Percentiles rank a stretch among this genome's conserved stretches.
These are phyloP conservation scores for Triticum dicoccoides DNA, from an alignment of 176 grass and related monocot genomes.

Conservation along the genomic window DNA sequence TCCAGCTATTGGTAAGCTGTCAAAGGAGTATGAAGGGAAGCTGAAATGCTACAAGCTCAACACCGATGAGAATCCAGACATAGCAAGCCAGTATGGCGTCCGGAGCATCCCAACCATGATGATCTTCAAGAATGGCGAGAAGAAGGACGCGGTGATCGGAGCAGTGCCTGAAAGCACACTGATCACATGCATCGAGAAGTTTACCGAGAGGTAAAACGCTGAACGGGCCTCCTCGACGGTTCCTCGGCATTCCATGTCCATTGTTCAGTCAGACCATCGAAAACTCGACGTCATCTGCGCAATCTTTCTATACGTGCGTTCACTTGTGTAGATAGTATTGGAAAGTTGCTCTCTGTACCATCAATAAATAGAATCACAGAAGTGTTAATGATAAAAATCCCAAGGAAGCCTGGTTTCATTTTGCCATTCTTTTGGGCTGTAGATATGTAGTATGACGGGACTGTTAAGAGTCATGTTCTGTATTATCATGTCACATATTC, in stretches of 20 bases:
- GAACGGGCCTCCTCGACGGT: background rate
- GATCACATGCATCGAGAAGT: conserved; percentile 59
- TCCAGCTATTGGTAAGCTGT: conserved; percentile 68
- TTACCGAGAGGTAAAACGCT: conserved; percentile 33
- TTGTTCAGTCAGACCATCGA: background rate
- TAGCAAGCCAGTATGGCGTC: conserved; percentile 64
- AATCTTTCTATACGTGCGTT: background rate
- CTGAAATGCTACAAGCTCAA: conserved; percentile 83
- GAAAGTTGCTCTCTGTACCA: background rate
- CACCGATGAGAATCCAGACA: conserved; percentile 69
- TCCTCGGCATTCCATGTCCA: background rate
- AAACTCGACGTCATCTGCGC: background rate
- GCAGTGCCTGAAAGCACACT: conserved; percentile 71
- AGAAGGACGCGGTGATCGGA: conserved; percentile 73
- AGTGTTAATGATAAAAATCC: background rate
- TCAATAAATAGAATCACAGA: conserved; percentile 6
- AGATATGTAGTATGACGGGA: conserved; percentile 5
- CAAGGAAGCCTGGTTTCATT: background rate
- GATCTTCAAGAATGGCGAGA: conserved; percentile 80
- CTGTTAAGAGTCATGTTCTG: background rate
- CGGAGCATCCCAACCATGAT: conserved; percentile 89
- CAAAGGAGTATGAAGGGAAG: conserved; percentile 81
- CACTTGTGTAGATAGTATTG: conserved; percentile 13
- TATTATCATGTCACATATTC: background rate
- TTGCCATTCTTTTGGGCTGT: background rate